phyloP scores from a whole-genome alignment of 2,329 filamentous ascomycete species.

The Metarhizium robertsii region DNA sequence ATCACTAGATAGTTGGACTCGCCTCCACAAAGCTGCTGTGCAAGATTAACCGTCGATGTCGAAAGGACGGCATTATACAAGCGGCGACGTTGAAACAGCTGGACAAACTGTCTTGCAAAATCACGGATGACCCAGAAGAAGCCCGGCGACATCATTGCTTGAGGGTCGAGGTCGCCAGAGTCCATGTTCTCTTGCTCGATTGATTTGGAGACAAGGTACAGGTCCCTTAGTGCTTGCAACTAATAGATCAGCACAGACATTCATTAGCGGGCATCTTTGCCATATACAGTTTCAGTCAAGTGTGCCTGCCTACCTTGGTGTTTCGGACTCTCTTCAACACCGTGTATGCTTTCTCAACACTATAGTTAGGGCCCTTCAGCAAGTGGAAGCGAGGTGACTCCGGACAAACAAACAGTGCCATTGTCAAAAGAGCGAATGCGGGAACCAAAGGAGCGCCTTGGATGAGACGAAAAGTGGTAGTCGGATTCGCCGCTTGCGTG shows the following conservation, averaged over 20 bases:
- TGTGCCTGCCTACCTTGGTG: conserved; percentile 17
- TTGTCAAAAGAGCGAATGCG: conserved; percentile 22
- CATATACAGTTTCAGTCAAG: background rate
- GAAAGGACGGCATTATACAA: conserved; percentile 22
- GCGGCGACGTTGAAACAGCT: conserved; percentile 18
- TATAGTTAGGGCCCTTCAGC: conserved; percentile 26
- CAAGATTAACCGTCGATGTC: conserved; percentile 20
- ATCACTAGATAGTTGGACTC: conserved; percentile 1
- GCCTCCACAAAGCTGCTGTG: conserved; percentile 24
- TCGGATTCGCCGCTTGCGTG: conserved; percentile 11
- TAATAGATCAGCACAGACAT: conserved; percentile 6
- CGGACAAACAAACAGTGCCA: conserved; percentile 27
- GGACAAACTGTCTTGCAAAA: conserved; percentile 17
- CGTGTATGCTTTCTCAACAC: conserved; percentile 25
- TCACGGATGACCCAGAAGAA: conserved; percentile 19
- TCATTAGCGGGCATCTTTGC: background rate
- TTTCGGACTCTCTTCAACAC: conserved; percentile 26
- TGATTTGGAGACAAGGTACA: conserved; percentile 29
- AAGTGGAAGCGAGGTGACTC: conserved; percentile 34
- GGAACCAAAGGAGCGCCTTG: conserved; percentile 30
- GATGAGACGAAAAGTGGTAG: conserved; percentile 20
- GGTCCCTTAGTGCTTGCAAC: conserved; percentile 31
- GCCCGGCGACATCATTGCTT: conserved; percentile 14
- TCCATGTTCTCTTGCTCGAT: conserved; percentile 20
- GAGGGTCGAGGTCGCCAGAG: conserved; percentile 12